Evolutionary conservation across 2,329 filamentous ascomycete species (phyloP).

Genomic region (Alternaria incomplexa): DNA sequence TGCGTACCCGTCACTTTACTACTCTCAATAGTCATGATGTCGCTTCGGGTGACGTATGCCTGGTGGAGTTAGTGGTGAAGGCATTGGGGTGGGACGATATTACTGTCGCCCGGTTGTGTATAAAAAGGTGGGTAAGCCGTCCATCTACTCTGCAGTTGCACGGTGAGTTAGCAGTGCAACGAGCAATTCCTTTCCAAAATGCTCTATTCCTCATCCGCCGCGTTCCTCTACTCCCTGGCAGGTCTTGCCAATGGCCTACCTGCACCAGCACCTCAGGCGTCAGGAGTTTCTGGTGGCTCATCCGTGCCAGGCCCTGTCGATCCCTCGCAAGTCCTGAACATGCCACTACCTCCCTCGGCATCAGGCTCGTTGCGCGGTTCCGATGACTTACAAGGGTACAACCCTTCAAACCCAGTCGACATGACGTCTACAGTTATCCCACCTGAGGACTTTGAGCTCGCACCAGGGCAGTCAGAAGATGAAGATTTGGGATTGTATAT

Average conservation of each 20-base stretch:
- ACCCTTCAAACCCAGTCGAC: slow-evolving; percentile 38
- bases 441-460: slow-evolving; percentile 45
- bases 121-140: not conserved
- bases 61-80: not conserved
- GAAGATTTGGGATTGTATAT: slow-evolving; percentile 49
- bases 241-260: slow-evolving; percentile 11
- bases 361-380: slow-evolving; percentile 47
- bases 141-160: not conserved
- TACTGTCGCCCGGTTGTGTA: not conserved
- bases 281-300: not conserved
- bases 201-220: not conserved
- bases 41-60: not conserved
- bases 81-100: not conserved
- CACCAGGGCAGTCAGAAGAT: slow-evolving; percentile 46
- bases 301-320: slow-evolving; percentile 10
- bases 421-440: slow-evolving; percentile 43
- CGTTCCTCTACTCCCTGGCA: not conserved
- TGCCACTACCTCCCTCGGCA: slow-evolving; percentile 35
- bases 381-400: slow-evolving; percentile 41
- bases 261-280: slow-evolving; percentile 7
- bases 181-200: not conserved
- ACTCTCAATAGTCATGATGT: slow-evolving; percentile 1
- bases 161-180: not conserved
- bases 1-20: not conserved
- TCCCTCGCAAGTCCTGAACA: slow-evolving; percentile 9